Base-by-base conservation (phyloP, 2,329 filamentous ascomycete species). In the Chrysoporthe deuterocubensis region DNA sequence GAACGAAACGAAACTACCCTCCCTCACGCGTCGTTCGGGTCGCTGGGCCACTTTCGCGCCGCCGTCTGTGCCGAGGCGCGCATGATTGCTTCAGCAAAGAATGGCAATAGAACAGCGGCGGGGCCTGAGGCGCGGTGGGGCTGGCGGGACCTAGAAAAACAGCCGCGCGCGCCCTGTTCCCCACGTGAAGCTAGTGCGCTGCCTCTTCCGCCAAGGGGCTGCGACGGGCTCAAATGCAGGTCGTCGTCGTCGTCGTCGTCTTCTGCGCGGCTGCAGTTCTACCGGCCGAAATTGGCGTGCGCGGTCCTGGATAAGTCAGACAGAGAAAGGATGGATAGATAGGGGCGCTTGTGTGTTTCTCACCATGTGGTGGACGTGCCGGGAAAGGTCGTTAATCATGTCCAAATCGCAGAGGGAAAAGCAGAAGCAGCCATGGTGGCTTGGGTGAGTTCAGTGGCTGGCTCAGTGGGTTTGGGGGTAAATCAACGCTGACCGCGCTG, bases 371-470 rank as follows among this genome's bases (percentile, higher is more conserved):
- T 8, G 7, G 13, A 16, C 3, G 44, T 14, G 18, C 16, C n/a
- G 37, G 8, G 13, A 18, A 13, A 16, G 7, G 21, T 8, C 2
- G n/a, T 26, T 34, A 40, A 11, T 26, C 52, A 65, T 66, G 68
- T 46, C 59, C n/a, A 67, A 65, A 52, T 67, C 64, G 34, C 64
- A 59, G 37, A 61, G 62, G 48, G 67, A 68, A 59, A 72, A 78
- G 72, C 57, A 78, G 43, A 80, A 79, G 66, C 79, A 82, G 72
- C 80, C 81, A 2, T 80, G 81, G 64, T 82, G 81, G 81, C 76
- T 82, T 16, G 81, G 80, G 80, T 82, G 70, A 72, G 78, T 71
- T 8, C 4, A 26, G 26, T 21, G n/a, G 0, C 11, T 21, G 13
- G 7, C 14, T 37, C 42, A 65, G 64, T 44, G 64, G 2, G 26